A percentile compares a stretch with the other conserved stretches of the same genome.
Evolutionary conservation across 2,329 filamentous ascomycete species (phyloP).

Genomic region (Stagonosporopsis cucurbitacearum): DNA sequence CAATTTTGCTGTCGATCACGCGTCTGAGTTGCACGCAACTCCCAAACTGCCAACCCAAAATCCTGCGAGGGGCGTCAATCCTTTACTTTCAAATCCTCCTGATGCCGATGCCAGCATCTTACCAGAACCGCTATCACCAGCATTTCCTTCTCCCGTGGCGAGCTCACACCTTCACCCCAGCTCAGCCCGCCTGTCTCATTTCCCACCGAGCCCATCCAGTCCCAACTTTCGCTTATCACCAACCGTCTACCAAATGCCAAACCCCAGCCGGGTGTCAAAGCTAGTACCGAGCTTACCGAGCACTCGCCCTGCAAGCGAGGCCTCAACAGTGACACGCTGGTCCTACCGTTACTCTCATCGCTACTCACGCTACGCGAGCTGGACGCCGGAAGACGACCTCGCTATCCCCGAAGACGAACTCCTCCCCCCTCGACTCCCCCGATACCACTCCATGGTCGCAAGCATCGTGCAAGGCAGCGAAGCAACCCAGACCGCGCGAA

Average conservation of each 20-base stretch:
- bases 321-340: slow-evolving; percentile 13
- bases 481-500: slow-evolving; percentile 9
- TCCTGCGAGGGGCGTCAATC: slow-evolving; percentile 23
- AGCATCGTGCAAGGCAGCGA: slow-evolving; percentile 15
- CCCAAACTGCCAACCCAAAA: slow-evolving; percentile 13
- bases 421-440: slow-evolving; percentile 1
- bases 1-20: slow-evolving; percentile 12
- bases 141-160: slow-evolving; percentile 17
- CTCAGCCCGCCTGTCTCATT: slow-evolving; percentile 18
- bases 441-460: slow-evolving; percentile 14
- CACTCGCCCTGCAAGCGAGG: slow-evolving; percentile 14
- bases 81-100: slow-evolving; percentile 17
- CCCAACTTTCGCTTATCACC: slow-evolving; percentile 29
- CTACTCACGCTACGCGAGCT: slow-evolving; percentile 13
- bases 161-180: slow-evolving; percentile 25
- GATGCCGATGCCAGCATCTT: slow-evolving; percentile 10
- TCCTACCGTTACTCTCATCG: slow-evolving; percentile 13
- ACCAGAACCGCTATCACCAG: slow-evolving; percentile 24
- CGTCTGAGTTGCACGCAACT: neutral
- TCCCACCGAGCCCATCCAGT: slow-evolving; percentile 22
- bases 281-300: slow-evolving; percentile 12
- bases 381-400: slow-evolving; percentile 14
- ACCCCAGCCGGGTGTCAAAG: slow-evolving; percentile 4
- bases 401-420: slow-evolving; percentile 4
- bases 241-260: slow-evolving; percentile 31